These are phyloP conservation scores for Torrubiella hemipterigena DNA, from an alignment of 2,329 filamentous ascomycete species.

Conservation along the genomic window DNA sequence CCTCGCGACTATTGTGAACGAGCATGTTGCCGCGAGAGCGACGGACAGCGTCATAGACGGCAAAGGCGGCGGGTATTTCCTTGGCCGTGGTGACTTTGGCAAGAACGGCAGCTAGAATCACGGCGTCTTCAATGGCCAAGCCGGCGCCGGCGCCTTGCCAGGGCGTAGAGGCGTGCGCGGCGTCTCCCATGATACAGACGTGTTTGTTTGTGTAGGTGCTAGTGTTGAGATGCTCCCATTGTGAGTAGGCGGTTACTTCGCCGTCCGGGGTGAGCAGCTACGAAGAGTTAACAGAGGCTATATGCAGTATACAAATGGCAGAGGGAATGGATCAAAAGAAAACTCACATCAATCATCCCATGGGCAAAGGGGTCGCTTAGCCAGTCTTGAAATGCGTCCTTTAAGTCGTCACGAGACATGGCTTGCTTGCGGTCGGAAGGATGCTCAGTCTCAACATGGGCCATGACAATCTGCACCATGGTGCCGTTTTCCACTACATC, in stretches of 20 bases:
- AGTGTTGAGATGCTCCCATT: slow-evolving; percentile 8
- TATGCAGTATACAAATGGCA: neutral
- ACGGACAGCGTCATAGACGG: slow-evolving; percentile 7
- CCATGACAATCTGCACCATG: neutral
- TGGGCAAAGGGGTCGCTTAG: neutral
- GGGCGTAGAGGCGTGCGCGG: slow-evolving; percentile 13
- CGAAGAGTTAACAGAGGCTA: slow-evolving; percentile 6
- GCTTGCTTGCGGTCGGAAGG: neutral
- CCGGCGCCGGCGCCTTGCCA: slow-evolving; percentile 13
- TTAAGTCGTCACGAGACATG: neutral
- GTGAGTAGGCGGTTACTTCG: slow-evolving; percentile 1
- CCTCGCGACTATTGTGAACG: slow-evolving; percentile 2
- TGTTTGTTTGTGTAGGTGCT: slow-evolving; percentile 8
- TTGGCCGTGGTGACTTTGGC: neutral
- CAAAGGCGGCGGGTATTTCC: slow-evolving; percentile 8
- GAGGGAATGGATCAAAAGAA: neutral
- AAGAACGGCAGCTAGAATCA: slow-evolving; percentile 9
- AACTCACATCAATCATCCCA: neutral
- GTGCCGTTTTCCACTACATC: neutral
- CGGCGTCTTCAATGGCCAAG: slow-evolving; percentile 13
- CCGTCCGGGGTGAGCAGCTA: too few relatives aligned
- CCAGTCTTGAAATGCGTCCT: neutral
- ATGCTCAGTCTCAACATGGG: neutral
- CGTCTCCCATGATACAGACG: slow-evolving; percentile 13
- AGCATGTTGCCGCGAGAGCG: slow-evolving; percentile 4